Percentiles rank a stretch among this genome's conserved stretches.
Evolutionary conservation across 257 asterid species (phyloP).

Genomic region (Eustoma russellianum): DNA sequence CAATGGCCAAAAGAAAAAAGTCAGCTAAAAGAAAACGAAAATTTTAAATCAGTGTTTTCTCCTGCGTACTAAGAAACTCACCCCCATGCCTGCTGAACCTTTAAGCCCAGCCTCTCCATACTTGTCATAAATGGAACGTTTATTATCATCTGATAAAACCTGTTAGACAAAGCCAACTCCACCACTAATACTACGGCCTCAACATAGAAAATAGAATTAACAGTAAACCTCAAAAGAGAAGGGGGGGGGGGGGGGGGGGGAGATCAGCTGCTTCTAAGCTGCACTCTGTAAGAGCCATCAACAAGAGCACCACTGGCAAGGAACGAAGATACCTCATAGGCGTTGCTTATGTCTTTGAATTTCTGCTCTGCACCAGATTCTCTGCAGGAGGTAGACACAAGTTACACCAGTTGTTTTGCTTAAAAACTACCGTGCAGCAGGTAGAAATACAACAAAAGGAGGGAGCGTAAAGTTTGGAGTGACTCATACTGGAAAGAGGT

Average conservation of each 20-base stretch:
- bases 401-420: constrained; percentile 11
- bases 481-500: too few species aligned
- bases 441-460: not conserved
- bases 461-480: too few species aligned
- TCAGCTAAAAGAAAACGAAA: constrained; percentile 4
- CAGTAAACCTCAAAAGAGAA: too few species aligned
- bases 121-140: constrained; percentile 83
- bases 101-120: constrained; percentile 99
- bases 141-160: constrained; percentile 94
- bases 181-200: constrained; percentile 5
- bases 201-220: too few species aligned
- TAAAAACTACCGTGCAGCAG: not conserved
- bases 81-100: constrained; percentile 89
- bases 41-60: not conserved
- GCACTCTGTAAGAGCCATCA: constrained; percentile 2
- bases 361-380: constrained; percentile 92
- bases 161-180: constrained; percentile 22
- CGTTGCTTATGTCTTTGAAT: constrained; percentile 94
- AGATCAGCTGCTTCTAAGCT: not conserved
- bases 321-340: constrained; percentile 71
- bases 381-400: constrained; percentile 28
- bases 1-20: constrained; percentile 12
- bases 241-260: not conserved
- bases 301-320: not conserved
- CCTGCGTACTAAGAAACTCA: constrained; percentile 32